Percentiles rank a stretch among this genome's conserved stretches.
Conservation (phyloP, 495 filamentous ascomycete genomes). For the Mytilinidion resinicola region DNA sequence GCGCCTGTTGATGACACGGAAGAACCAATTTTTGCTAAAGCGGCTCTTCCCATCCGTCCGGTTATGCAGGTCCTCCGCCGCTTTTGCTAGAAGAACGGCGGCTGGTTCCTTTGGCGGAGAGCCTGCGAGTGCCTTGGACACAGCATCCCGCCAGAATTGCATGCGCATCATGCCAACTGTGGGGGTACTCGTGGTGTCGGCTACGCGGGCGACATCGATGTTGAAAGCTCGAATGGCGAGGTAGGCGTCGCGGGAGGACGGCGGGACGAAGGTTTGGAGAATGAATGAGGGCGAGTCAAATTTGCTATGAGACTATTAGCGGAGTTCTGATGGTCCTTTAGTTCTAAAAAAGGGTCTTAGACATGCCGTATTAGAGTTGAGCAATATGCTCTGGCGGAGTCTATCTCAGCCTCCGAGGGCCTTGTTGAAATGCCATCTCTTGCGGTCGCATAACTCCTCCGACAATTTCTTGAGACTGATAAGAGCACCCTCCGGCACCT, state of each 20-base stretch:
- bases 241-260: conserved; percentile 66
- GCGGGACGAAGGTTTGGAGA: conserved; percentile 77
- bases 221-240: conserved; percentile 90
- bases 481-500: not conserved
- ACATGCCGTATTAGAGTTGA: not conserved
- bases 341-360: not conserved
- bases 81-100: conserved; percentile 70
- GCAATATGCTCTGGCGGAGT: not conserved
- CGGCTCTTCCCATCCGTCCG: conserved; percentile 48
- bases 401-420: not conserved
- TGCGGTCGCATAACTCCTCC: not conserved
- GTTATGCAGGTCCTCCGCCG: conserved; percentile 54
- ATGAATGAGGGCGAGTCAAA: conserved; percentile 83
- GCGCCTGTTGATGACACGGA: conserved; percentile 67
- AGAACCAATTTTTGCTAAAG: conserved; percentile 75
- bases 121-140: conserved; percentile 66
- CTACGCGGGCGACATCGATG: conserved; percentile 77
- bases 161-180: conserved; percentile 80
- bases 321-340: not conserved
- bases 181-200: conserved; percentile 75
- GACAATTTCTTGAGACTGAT: not conserved
- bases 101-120: conserved; percentile 83
- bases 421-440: not conserved
- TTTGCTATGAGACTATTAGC: conserved; percentile 44
- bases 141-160: conserved; percentile 87